These are phyloP conservation scores for Blastobotrys indianensis DNA, from an alignment of 1,139 yeast species.

Conservation along the genomic window DNA sequence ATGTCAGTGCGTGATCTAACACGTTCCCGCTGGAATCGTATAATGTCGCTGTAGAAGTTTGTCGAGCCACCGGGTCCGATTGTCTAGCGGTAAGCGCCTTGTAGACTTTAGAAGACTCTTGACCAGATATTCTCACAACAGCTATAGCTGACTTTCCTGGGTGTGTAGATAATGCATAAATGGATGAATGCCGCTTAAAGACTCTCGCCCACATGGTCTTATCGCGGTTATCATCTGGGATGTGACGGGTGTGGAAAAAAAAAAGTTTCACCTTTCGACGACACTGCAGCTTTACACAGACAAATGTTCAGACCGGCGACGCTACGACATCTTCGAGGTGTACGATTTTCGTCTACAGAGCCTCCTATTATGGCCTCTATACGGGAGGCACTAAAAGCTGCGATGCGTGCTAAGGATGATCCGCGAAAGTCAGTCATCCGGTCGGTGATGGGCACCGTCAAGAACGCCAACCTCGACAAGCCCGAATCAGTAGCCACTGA, in stretches of 20 bases:
- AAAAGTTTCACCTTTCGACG: neutral
- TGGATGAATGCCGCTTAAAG: constrained; percentile 39
- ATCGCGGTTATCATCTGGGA: neutral
- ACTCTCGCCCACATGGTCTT: neutral
- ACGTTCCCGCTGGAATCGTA: constrained; percentile 32
- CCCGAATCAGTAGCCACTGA: constrained; percentile 43
- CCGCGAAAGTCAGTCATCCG: constrained; percentile 49
- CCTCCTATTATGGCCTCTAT: constrained; percentile 34
- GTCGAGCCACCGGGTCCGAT: constrained; percentile 43
- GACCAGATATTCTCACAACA: constrained; percentile 77
- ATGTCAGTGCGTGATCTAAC: constrained; percentile 70
- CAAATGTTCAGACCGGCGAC: neutral
- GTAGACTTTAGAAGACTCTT: constrained; percentile 45
- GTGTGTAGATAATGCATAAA: constrained; percentile 85
- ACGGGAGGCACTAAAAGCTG: constrained; percentile 31
- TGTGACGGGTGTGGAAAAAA: constrained; percentile 1
- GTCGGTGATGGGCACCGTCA: constrained; percentile 50
- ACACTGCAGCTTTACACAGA: neutral
- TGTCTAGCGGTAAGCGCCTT: constrained; percentile 41
- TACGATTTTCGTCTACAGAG: constrained; percentile 20
- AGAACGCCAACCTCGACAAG: constrained; percentile 54
- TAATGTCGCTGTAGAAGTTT: constrained; percentile 46
- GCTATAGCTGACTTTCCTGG: constrained; percentile 82
- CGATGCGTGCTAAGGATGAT: constrained; percentile 30
- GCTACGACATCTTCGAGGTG: constrained; percentile 6